Conservation (phyloP, 768 basidiomycete genomes). For the Phaeolepiota aurea region DNA sequence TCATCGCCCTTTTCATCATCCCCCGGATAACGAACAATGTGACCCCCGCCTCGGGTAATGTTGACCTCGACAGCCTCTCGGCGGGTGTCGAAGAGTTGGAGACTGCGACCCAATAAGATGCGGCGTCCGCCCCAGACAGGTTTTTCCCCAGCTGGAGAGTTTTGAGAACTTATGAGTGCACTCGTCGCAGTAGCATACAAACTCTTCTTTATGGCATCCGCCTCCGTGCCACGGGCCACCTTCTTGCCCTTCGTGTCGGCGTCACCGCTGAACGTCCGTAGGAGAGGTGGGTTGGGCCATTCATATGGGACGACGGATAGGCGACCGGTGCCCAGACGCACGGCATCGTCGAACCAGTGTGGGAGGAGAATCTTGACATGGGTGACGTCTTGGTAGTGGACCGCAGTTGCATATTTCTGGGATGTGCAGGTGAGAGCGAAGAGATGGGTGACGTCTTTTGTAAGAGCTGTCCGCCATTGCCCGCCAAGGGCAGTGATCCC, state of each 20-base stretch:
- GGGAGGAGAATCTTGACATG: slow-evolving; percentile 70
- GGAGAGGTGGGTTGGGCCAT: slow-evolving; percentile 65
- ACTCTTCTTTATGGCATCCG: slow-evolving; percentile 22
- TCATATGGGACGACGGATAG: slow-evolving; percentile 50
- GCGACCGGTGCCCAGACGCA: slow-evolving; percentile 43
- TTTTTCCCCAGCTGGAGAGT: background rate
- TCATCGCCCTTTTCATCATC: slow-evolving; percentile 8
- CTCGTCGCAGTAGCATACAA: slow-evolving; percentile 21
- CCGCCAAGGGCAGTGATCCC: slow-evolving; percentile 75
- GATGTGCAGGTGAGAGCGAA: slow-evolving; percentile 51
- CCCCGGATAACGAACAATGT: slow-evolving; percentile 18
- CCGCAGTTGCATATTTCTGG: slow-evolving; percentile 41
- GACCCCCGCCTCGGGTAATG: slow-evolving; percentile 49
- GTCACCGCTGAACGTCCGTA: slow-evolving; percentile 18
- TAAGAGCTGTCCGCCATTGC: slow-evolving; percentile 69
- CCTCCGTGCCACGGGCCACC: slow-evolving; percentile 15
- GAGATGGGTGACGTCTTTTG: slow-evolving; percentile 82
- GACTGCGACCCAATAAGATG: slow-evolving; percentile 52
- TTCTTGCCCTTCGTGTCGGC: slow-evolving; percentile 11
- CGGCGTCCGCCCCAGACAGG: slow-evolving; percentile 42
- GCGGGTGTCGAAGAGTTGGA: slow-evolving; percentile 43
- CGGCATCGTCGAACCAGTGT: slow-evolving; percentile 86
- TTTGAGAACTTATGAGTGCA: slow-evolving; percentile 15
- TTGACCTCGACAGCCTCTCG: slow-evolving; percentile 48
- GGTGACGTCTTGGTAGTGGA: slow-evolving; percentile 52